phyloP scores from a whole-genome alignment of 306 rosid genomes.

The Trichosanthes cucumerina region DNA sequence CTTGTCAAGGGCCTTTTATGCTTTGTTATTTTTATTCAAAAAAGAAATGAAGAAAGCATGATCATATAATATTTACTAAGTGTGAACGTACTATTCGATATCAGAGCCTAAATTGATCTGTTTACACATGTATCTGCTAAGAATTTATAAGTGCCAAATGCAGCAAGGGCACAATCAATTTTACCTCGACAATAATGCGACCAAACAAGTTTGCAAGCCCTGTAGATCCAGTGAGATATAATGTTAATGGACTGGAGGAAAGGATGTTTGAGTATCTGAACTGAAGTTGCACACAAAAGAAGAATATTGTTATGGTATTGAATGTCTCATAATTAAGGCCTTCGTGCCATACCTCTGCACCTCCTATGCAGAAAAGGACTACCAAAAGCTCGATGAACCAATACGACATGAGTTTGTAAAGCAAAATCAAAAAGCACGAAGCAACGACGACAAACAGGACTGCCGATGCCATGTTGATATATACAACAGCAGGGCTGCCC shows the following conservation, averaged over 20 bases:
- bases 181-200: conserved; percentile 71
- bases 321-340: conserved; percentile 4
- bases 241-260: conserved; percentile 16
- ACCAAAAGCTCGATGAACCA: conserved; percentile 86
- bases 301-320: not conserved
- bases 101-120: not conserved
- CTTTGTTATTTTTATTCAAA: not conserved
- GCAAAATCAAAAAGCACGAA: conserved; percentile 72
- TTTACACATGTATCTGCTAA: not conserved
- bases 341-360: conserved; percentile 58
- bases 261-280: not conserved
- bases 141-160: not conserved
- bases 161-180: not conserved
- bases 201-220: conserved; percentile 97
- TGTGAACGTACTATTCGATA: not conserved
- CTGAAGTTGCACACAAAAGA: not conserved
- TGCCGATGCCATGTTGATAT: conserved; percentile 65
- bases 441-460: conserved; percentile 73
- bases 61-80: not conserved
- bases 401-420: conserved; percentile 66
- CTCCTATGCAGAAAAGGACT: conserved; percentile 92
- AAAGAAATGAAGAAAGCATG: not conserved
- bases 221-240: conserved; percentile 31
- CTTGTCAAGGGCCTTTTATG: not conserved
- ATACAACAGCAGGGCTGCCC: conserved; percentile 44